Base-by-base conservation (phyloP, 345 rosid species). In the Salix suchowensis region DNA sequence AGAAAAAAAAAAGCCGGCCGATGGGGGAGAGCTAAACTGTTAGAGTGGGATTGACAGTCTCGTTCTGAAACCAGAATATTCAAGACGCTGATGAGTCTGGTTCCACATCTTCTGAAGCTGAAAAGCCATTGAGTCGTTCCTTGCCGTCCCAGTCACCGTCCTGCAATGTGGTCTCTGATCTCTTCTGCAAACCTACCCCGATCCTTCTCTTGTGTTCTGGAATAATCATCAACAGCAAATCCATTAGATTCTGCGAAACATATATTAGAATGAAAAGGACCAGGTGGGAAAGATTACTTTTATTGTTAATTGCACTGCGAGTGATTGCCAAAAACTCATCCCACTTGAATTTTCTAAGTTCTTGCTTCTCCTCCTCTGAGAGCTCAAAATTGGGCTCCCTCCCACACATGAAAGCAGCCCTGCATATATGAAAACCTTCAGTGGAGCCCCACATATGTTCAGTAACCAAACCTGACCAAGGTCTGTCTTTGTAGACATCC, bases 361-460 rank as follows among this genome's bases (percentile, higher is more conserved):
- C 92, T 82, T 76, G 84, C 81, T 90, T 93, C 76, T 86, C 97
- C 79, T 86, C 93, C 80, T 91, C 94, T 0, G 92, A 69, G 23
- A 95, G 91, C 82, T 88, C 96, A 58, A 91, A 87, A 88, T 95
- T 95, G 55, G 98, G 98, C 68, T 95, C 98, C 76, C 98, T 89
- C 70, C 97, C 97, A 62, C 98, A 93, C 98, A 93, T 95, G 89
- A 88, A 95, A 55, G 98, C 98, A 75, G 98, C 97, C 85, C 98
- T 95, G 86, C 80, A 73, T 21, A 79, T 6, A 68, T 26, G 68
- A 67, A 74, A 74, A 67, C 28, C 40, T 46, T 44, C 42, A 19
- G 6, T 52, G 58, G 46, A 77, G 74, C 68, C 65, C 68, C 21
- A 28, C 4, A 68, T 60, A 18, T 32, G 18, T 78, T 46, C 39